Evolutionary conservation across 331 rosid species (phyloP), one percentile per base, ranked within the genome.

Genomic region (Acacia pycnantha): DNA sequence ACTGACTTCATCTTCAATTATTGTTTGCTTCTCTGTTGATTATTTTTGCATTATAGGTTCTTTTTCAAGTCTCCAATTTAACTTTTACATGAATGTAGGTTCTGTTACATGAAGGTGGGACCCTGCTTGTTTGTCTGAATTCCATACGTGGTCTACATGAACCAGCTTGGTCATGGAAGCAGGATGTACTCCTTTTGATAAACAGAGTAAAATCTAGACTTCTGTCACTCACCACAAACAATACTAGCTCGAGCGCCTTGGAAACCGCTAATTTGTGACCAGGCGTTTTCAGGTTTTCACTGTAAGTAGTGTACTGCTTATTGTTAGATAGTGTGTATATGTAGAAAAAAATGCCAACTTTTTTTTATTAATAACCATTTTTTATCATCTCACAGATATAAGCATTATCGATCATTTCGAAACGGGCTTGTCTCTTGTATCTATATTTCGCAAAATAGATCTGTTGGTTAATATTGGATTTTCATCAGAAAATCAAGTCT

Each of bases 51-150:
- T 81, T 66, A 50, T 83, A 44, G 73, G 31, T 80, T 35, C 78
- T 76, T 33, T 12, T 33, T 70, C 43, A 44, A 73, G 43, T 69
- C 77, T 53, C 22, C 31, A 33, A 9, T 35, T 11, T 50, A 74
- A 13, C 44, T 27, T 62, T 72, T 79, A 19, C 82, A 47, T 83
- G 79, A 67, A 47, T 84, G 85, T 91, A 95, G 98, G 99, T 95
- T 73, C 99, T 93, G 70, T 89, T 92, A 78, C 99, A 95, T 26
- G 99, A 95, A 87, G 99, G 97, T 16, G 99, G 99, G 76, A 95
- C 99, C 53, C 92, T 95, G 70, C 92, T 93, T 66, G 99, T 95
- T 24, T 95, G 99, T 81, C 95, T 93, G 79, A 95, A 95, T 83
- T 93, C 99, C 56, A 83, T 95, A 84, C 97, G 99, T 13, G 98